These are phyloP conservation scores for Populus tomentosa DNA, from an alignment of 441 rosid genomes.

Conservation along the genomic window DNA sequence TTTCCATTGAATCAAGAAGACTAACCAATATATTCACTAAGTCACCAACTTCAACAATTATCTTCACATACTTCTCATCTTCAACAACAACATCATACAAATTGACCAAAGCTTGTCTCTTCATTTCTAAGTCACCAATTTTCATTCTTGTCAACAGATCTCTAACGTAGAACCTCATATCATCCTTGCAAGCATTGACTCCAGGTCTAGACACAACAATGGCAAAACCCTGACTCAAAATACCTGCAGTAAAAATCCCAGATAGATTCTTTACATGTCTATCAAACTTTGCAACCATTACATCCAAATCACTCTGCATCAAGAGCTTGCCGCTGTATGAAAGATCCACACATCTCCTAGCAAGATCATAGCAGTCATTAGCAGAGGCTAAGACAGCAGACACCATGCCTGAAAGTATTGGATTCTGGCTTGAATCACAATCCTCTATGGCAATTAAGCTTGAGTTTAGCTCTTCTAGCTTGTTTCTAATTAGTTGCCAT, in stretches of 20 bases:
- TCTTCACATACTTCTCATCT: constrained; percentile 53
- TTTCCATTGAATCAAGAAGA: constrained; percentile 53
- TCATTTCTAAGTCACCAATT: constrained; percentile 80
- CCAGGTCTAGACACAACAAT: constrained; percentile 75
- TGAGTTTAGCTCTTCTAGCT: constrained; percentile 73
- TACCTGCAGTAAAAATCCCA: constrained; percentile 61
- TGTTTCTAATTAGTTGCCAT: constrained; percentile 73
- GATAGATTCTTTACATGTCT: constrained; percentile 45
- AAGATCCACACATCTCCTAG: constrained; percentile 63
- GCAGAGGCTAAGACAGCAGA: constrained; percentile 42
- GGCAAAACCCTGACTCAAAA: constrained; percentile 58
- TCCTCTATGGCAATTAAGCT: constrained; percentile 48
- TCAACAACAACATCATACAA: constrained; percentile 48
- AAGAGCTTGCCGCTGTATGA: constrained; percentile 85
- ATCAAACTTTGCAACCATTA: constrained; percentile 54
- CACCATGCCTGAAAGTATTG: constrained; percentile 41
- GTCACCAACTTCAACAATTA: constrained; percentile 46
- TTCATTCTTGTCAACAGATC: constrained; percentile 89
- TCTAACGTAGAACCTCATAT: constrained; percentile 69
- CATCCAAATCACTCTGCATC: constrained; percentile 95
- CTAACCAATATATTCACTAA: constrained; percentile 41
- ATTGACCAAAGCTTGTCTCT: constrained; percentile 62
- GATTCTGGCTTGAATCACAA: constrained; percentile 48
- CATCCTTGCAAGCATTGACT: constrained; percentile 59
- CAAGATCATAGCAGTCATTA: constrained; percentile 57